Conservation (phyloP, 148 eudicot genomes). For the Fagopyrum esculentum region DNA sequence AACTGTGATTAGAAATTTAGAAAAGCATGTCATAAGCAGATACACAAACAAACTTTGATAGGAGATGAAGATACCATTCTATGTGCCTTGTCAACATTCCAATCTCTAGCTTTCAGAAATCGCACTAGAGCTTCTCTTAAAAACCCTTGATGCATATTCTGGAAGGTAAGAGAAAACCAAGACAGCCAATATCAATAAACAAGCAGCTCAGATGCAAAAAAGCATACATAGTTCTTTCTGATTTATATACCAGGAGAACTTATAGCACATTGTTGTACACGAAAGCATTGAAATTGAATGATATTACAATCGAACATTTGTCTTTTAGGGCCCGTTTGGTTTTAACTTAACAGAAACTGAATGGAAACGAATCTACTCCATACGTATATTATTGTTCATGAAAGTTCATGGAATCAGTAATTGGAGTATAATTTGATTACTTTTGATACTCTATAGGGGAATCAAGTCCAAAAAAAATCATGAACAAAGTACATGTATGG, state of each 20-base stretch:
- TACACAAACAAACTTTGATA: neutral
- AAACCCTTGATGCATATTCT: conserved; percentile 79
- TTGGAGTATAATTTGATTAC: no score
- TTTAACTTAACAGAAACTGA: no score
- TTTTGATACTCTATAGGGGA: no score
- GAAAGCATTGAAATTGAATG: neutral
- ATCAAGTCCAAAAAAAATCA: no score
- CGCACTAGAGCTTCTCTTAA: conserved; percentile 46
- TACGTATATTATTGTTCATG: no score
- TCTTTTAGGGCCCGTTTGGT: neutral
- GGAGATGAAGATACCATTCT: conserved; percentile 45
- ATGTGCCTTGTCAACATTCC: conserved; percentile 71
- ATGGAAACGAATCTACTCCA: no score
- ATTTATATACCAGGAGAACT: neutral
- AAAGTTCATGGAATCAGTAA: no score
- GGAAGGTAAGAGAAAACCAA: conserved; percentile 14
- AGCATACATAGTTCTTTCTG: neutral
- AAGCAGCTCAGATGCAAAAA: neutral
- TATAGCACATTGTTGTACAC: neutral
- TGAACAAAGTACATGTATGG: no score
- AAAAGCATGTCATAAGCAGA: neutral
- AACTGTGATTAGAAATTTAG: neutral
- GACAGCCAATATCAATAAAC: neutral
- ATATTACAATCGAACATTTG: neutral
- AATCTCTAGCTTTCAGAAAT: conserved; percentile 87